Evolutionary conservation across 2,329 filamentous ascomycete genomes (phyloP), one percentile per base, ranked within the genome.

Genomic region (Catunica adiposa): DNA sequence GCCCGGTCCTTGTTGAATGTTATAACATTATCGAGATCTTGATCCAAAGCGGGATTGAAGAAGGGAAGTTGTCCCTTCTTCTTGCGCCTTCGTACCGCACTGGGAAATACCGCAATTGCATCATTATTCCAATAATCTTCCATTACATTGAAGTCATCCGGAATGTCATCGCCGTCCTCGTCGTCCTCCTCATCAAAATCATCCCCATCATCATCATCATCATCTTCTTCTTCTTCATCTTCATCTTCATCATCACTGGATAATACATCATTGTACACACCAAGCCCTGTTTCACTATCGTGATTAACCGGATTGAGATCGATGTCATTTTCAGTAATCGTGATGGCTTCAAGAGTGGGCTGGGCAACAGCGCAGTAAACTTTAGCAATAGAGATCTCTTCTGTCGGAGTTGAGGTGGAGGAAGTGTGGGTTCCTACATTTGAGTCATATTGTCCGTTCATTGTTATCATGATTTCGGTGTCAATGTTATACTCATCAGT

Each of bases 1-100:
- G 77, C 68, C 5, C 84, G 75, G 63, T 89, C 84, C 54, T 77
- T 84, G 53, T 78, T 73, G 76, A 79, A 86, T 56, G 78, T 71
- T 52, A 89, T 68, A 1, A 74, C 71, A 38, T 73, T 70, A 61
- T 83, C 79, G 1, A 87, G 66, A 54, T 89, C 85, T 0, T 78
- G 79, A 62, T 89, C 85, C 0, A 84, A 66, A 22, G 78, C 71
- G 55, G 17, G 37, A 29, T 57, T 42, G 26, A 55, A 52, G 20
- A 56, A 54, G 8, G 57, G 57, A 22, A 25, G 17, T 15, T 25
- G 17, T 26, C 54, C 51, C 26, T 56, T 52, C 23, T 52, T 14
- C 34, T n/a, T 29, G 31, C 50, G 50, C 38, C 53, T 29, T 51
- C 51, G n/a, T 11, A 44, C 44, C 40, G 3, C 54, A 46, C 8